A percentile compares a stretch with the other conserved stretches of the same genome.
These are phyloP conservation scores for Penicillium brevicompactum DNA, from an alignment of 2,329 filamentous ascomycete species.

Conservation along the genomic window DNA sequence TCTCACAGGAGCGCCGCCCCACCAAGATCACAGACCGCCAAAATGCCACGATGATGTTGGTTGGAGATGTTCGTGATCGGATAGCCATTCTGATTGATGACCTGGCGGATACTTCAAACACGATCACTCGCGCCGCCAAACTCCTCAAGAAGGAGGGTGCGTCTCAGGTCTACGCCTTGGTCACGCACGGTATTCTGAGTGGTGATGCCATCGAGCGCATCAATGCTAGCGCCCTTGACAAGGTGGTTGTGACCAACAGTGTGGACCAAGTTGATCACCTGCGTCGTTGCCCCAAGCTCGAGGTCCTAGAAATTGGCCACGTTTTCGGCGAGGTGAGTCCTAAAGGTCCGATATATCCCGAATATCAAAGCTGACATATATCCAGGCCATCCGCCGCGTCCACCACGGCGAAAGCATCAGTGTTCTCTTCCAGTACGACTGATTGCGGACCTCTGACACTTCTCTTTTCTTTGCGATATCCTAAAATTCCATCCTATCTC, in stretches of 20 bases:
- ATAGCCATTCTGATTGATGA: slow-evolving; percentile 93
- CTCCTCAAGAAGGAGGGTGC: slow-evolving; percentile 92
- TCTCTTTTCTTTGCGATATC: slow-evolving; percentile 9
- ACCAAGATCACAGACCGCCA: slow-evolving; percentile 83
- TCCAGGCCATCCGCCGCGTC: slow-evolving; percentile 80
- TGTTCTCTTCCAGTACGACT: slow-evolving; percentile 86
- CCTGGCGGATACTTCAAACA: slow-evolving; percentile 93
- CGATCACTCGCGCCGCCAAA: slow-evolving; percentile 93
- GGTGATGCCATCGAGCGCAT: slow-evolving; percentile 93
- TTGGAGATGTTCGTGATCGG: slow-evolving; percentile 79
- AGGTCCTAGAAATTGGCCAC: slow-evolving; percentile 83
- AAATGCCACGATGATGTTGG: slow-evolving; percentile 87
- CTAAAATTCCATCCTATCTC: slow-evolving; percentile 4
- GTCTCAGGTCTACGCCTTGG: slow-evolving; percentile 83
- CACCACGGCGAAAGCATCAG: slow-evolving; percentile 98
- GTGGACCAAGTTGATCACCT: slow-evolving; percentile 86
- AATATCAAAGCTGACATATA: slow-evolving; percentile 27
- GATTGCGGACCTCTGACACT: slow-evolving; percentile 21
- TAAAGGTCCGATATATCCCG: not conserved
- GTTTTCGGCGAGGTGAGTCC: slow-evolving; percentile 80
- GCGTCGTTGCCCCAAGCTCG: slow-evolving; percentile 78
- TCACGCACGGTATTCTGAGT: slow-evolving; percentile 93
- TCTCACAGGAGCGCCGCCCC: slow-evolving; percentile 75
- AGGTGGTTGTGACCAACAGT: slow-evolving; percentile 92
- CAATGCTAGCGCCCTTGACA: slow-evolving; percentile 90